Percentiles rank a stretch among this genome's conserved stretches.
Conservation (phyloP, 2,329 filamentous ascomycete genomes). For the Mycosphaerella sp. region DNA sequence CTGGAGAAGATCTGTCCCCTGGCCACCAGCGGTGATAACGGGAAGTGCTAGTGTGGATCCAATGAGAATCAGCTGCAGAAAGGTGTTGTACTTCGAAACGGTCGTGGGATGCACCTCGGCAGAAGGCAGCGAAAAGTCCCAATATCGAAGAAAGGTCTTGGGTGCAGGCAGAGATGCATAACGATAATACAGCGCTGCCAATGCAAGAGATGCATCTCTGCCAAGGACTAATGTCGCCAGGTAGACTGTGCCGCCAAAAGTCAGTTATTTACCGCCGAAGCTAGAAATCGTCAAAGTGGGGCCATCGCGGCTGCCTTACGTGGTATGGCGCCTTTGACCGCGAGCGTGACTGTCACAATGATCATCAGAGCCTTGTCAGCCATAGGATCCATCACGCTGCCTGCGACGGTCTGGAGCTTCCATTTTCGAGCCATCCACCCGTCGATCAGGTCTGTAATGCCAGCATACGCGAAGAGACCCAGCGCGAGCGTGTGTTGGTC, state of each 20-base stretch:
- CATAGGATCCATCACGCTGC: slow-evolving; percentile 92
- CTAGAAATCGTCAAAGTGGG: slow-evolving; percentile 6
- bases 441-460: slow-evolving; percentile 84
- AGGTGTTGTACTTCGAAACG: slow-evolving; percentile 87
- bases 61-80: slow-evolving; percentile 79
- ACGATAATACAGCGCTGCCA: slow-evolving; percentile 89
- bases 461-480: slow-evolving; percentile 84
- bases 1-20: slow-evolving; percentile 23
- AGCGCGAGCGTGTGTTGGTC: slow-evolving; percentile 73
- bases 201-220: slow-evolving; percentile 72
- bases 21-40: slow-evolving; percentile 45
- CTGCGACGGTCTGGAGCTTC: slow-evolving; percentile 87
- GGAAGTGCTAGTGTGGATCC: slow-evolving; percentile 77
- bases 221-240: slow-evolving; percentile 85
- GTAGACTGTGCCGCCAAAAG: slow-evolving; percentile 54
- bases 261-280: slow-evolving; percentile 11
- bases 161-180: slow-evolving; percentile 91
- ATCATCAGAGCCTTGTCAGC: slow-evolving; percentile 97
- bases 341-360: slow-evolving; percentile 76
- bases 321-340: slow-evolving; percentile 74
- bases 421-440: slow-evolving; percentile 87
- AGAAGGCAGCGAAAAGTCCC: slow-evolving; percentile 91
- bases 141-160: slow-evolving; percentile 87
- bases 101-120: slow-evolving; percentile 77
- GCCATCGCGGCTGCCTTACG: slow-evolving; percentile 44